These are phyloP conservation scores for Xylariaceae sp. DNA, from an alignment of 2,329 filamentous ascomycete species.

Conservation along the genomic window DNA sequence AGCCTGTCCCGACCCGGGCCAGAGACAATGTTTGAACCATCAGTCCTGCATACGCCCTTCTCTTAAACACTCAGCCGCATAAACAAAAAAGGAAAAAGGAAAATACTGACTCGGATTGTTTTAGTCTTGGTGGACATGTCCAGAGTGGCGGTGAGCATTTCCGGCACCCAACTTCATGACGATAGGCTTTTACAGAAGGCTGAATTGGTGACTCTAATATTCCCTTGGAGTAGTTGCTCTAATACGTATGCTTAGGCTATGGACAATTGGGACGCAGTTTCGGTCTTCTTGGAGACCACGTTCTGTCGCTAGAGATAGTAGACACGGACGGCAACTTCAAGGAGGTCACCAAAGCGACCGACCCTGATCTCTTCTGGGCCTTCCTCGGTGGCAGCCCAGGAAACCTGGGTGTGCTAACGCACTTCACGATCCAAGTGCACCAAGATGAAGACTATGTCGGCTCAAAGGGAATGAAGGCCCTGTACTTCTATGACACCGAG, in stretches of 20 bases:
- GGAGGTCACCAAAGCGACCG: constrained; percentile 41
- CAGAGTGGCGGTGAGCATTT: constrained; percentile 39
- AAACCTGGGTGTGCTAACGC: constrained; percentile 52
- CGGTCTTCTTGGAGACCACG: constrained; percentile 50
- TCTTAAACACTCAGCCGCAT: neutral
- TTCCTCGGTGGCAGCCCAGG: constrained; percentile 53
- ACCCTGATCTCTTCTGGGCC: constrained; percentile 55
- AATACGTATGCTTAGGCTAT: constrained; percentile 28
- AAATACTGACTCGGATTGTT: constrained; percentile 1
- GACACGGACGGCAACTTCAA: constrained; percentile 41
- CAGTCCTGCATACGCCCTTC: neutral
- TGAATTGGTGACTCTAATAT: neutral
- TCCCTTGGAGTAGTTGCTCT: neutral
- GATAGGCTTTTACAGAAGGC: neutral
- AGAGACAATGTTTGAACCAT: no score
- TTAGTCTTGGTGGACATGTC: constrained; percentile 39
- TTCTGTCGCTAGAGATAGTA: constrained; percentile 43
- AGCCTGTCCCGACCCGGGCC: no score
- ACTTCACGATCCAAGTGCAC: constrained; percentile 44
- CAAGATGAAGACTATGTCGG: constrained; percentile 36
- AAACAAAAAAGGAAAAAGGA: neutral
- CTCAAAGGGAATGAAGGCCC: constrained; percentile 38
- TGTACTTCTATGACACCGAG: constrained; percentile 37
- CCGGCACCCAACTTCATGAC: neutral
- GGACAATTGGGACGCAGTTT: constrained; percentile 44